Conservation (phyloP, 2,329 filamentous ascomycete genomes). For the Scedosporium apiospermum region DNA sequence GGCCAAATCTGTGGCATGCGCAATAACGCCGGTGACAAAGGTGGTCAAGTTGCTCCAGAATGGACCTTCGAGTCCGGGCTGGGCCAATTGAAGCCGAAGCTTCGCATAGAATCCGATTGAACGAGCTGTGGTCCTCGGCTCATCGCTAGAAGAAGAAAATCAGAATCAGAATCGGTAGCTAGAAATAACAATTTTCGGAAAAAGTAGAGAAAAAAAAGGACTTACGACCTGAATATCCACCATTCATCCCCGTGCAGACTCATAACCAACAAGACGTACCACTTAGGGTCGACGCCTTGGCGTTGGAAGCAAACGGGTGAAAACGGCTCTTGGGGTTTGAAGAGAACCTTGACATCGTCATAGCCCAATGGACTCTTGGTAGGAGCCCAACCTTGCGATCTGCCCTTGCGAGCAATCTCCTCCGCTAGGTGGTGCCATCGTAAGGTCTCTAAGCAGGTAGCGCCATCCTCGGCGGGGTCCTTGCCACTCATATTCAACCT, state of each 20-base stretch:
- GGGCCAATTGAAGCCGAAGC: slow-evolving; percentile 32
- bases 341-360: slow-evolving; percentile 48
- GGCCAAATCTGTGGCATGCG: slow-evolving; percentile 39
- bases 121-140: slow-evolving; percentile 8
- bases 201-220: slow-evolving; percentile 10
- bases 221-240: slow-evolving; percentile 63
- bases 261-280: slow-evolving; percentile 63
- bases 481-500: slow-evolving; percentile 50
- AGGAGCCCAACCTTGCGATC: slow-evolving; percentile 54
- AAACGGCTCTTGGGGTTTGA: slow-evolving; percentile 54
- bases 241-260: slow-evolving; percentile 66
- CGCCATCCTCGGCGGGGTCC: slow-evolving; percentile 48
- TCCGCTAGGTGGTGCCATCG: slow-evolving; percentile 53
- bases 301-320: slow-evolving; percentile 61
- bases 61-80: slow-evolving; percentile 32
- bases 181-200: not conserved
- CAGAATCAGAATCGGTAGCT: not conserved
- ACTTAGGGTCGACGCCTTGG: slow-evolving; percentile 60
- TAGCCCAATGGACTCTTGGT: slow-evolving; percentile 36
- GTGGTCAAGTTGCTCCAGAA: slow-evolving; percentile 45
- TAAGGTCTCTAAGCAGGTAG: slow-evolving; percentile 48
- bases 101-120: slow-evolving; percentile 22
- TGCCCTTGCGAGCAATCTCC: slow-evolving; percentile 49
- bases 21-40: slow-evolving; percentile 40
- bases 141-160: not conserved